phyloP scores from a whole-genome alignment of 331 rosid genomes.

The Arachis monticola region DNA sequence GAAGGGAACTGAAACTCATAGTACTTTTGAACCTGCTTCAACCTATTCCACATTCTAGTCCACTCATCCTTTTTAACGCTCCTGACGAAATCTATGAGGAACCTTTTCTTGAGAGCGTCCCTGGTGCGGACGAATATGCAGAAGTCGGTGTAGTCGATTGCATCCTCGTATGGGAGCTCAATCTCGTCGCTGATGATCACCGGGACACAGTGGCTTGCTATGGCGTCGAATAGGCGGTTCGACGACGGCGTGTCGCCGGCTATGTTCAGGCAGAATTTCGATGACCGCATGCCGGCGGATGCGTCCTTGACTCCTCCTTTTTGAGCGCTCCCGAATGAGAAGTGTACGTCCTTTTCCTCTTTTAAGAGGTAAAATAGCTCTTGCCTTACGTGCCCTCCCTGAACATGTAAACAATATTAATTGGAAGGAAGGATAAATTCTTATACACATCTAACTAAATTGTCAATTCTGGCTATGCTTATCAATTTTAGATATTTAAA shows the following conservation, averaged over 20 bases:
- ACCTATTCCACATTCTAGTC: conserved; percentile 76
- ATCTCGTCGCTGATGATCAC: conserved; percentile 83
- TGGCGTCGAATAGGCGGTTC: conserved; percentile 83
- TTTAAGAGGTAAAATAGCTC: conserved; percentile 71
- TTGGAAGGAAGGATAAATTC: no score
- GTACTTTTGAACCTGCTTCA: conserved; percentile 65
- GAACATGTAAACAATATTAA: neutral
- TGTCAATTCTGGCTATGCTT: no score
- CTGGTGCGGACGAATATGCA: conserved; percentile 76
- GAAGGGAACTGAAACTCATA: conserved; percentile 82
- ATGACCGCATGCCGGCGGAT: conserved; percentile 67
- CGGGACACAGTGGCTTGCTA: conserved; percentile 84
- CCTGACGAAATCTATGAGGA: conserved; percentile 58
- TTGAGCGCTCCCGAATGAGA: conserved; percentile 75
- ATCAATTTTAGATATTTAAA: no score
- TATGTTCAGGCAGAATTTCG: conserved; percentile 87
- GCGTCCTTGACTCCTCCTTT: conserved; percentile 64
- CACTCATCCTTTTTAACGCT: conserved; percentile 66
- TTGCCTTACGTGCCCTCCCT: conserved; percentile 81
- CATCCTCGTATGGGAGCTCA: conserved; percentile 85
- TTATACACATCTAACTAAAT: no score
- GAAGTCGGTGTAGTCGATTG: conserved; percentile 76
- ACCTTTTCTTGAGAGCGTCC: conserved; percentile 66
- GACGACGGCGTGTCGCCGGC: conserved; percentile 95
- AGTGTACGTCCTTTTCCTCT: conserved; percentile 77